phyloP scores from a whole-genome alignment of 208 protist species.

The Acanthamoeba royreba region DNA sequence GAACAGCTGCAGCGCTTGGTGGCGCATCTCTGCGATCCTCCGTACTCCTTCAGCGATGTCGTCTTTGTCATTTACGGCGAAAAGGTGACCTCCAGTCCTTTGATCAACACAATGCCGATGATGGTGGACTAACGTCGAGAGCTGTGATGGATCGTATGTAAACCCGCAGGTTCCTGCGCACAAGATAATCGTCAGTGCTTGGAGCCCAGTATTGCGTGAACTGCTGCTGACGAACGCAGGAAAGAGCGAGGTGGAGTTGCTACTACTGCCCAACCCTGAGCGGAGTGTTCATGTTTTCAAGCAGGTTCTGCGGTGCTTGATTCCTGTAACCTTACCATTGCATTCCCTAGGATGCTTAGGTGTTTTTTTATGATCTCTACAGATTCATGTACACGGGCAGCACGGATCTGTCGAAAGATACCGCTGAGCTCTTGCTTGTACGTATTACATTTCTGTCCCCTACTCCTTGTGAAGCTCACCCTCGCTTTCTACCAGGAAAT shows the following conservation, averaged over 20 bases:
- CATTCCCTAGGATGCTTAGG: not conserved
- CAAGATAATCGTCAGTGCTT: not conserved
- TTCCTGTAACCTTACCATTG: not conserved
- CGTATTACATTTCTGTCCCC: not conserved
- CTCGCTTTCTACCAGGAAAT: not conserved
- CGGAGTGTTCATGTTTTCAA: not conserved
- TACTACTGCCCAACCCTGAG: not conserved
- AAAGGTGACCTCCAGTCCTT: not conserved
- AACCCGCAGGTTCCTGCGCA: not conserved
- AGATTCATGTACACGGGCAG: not conserved
- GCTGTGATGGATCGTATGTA: not conserved
- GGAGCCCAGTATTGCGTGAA: not conserved
- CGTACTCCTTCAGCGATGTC: slow-evolving; percentile 1
- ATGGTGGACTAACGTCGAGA: not conserved
- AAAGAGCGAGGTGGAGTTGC: not conserved
- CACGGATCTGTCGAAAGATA: not conserved
- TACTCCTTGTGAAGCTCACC: not conserved
- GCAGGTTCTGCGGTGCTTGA: not conserved
- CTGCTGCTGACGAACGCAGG: not conserved
- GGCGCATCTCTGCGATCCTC: not conserved
- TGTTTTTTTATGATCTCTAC: not conserved
- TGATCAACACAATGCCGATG: not conserved
- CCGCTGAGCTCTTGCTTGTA: not conserved
- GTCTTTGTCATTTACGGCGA: not conserved
- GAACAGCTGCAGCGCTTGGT: not conserved